phyloP scores from a whole-genome alignment of 2,329 filamentous ascomycete genomes.

The Onygenales sp. region DNA sequence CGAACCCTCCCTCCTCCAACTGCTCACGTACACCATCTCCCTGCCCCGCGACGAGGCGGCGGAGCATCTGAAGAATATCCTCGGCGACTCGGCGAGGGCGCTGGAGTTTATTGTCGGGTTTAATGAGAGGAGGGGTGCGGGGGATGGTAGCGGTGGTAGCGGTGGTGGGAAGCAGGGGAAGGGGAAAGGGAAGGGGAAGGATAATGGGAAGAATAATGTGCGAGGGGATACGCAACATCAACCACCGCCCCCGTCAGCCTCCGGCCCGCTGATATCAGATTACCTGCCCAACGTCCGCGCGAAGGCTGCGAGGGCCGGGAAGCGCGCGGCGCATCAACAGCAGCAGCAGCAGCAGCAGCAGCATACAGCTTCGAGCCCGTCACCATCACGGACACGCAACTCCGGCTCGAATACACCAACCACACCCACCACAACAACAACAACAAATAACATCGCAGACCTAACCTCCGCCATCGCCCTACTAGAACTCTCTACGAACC shows the following conservation, averaged over 20 bases:
- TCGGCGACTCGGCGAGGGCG: slow-evolving; percentile 73
- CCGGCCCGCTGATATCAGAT: slow-evolving; percentile 76
- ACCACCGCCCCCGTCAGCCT: slow-evolving; percentile 57
- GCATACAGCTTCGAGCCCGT: slow-evolving; percentile 33
- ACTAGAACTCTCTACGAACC: slow-evolving; percentile 87
- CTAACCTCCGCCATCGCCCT: slow-evolving; percentile 71
- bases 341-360: slow-evolving; percentile 30
- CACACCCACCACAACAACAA: slow-evolving; percentile 16
- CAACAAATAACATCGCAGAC: slow-evolving; percentile 44
- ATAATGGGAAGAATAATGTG: slow-evolving; percentile 12
- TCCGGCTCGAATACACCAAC: not conserved
- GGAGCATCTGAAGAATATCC: slow-evolving; percentile 75
- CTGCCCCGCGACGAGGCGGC: slow-evolving; percentile 63
- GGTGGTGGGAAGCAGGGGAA: slow-evolving; percentile 3
- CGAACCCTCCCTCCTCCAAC: slow-evolving; percentile 71
- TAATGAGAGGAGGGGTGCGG: slow-evolving; percentile 51
- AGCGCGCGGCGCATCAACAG: slow-evolving; percentile 12
- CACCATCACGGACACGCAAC: slow-evolving; percentile 34
- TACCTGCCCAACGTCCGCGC: slow-evolving; percentile 49
- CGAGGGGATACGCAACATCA: not conserved
- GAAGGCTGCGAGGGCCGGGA: slow-evolving; percentile 42
- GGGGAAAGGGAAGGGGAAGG: not conserved
- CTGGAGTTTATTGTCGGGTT: slow-evolving; percentile 64
- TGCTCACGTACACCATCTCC: slow-evolving; percentile 70
- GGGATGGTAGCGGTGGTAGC: no score